Evolutionary conservation across 345 rosid genomes (phyloP), one percentile per base, ranked within the genome.

Genomic region (Lepidium didymum): DNA sequence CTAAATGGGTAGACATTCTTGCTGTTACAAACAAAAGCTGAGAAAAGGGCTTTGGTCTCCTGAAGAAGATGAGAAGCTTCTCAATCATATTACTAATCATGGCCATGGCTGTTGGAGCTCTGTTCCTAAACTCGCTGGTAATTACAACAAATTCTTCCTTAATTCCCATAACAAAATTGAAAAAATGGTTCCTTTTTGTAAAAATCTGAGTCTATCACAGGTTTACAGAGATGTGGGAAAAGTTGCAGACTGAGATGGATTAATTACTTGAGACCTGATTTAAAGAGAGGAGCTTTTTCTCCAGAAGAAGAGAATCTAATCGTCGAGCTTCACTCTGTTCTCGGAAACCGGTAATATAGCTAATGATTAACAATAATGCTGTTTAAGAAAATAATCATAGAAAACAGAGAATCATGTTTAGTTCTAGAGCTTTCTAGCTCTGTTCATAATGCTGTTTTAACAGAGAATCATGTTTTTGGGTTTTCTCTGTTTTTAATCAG

Each of bases 81-180:
- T 87, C 29, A 81, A 72, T 77, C 79, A 85, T 65, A 87, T 89
- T 42, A 80, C 86, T 10, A 84, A 79, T 59, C 84, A 82, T 37
- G 96, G 96, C 3, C 91, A 80, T 77, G 96, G 93, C 9, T 89
- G 93, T 44, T 89, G 96, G 96, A 87, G 96, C 68, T 84, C 93
- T 73, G 96, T 89, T 68, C 96, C 96, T 43, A 87, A 84, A 69
- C 82, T 82, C 4, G 96, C 96, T 33, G 96, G 96, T 87, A 74
- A 29, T 5, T 29, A 5, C 33, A 29, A 35, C 21, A 27, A 27
- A 7, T 66, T n/a, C 27, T 21, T 49, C 40, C n/a, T 67, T 44
- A 3, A 35, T 12, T 68, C 53, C 51, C 19, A 6, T 7, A 1
- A 11, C 1, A 36, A 64, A 23, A 23, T 10, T 8, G 2, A 10